Evolutionary conservation across 192 early-diverging fungal genomes (phyloP).

Genomic region (Phlyctochytrium planicorne): DNA sequence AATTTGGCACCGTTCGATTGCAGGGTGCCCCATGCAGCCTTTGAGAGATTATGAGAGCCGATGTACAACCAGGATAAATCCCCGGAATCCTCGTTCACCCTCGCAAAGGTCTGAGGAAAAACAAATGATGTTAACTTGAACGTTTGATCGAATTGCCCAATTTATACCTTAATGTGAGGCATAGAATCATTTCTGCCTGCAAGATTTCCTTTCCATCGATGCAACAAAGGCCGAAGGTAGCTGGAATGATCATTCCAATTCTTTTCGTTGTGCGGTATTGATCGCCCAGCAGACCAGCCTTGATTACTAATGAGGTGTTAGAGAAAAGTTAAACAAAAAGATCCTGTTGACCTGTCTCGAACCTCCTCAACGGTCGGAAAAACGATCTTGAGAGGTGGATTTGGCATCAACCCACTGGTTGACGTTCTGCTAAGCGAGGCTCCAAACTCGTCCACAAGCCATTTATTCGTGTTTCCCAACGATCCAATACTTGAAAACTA

Average conservation of each 20-base stretch:
- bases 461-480: conserved; percentile 51
- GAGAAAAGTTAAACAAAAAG: not conserved
- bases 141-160: no score
- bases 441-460: conserved; percentile 58
- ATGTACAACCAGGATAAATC: conserved; percentile 41
- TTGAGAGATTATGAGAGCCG: conserved; percentile 55
- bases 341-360: conserved; percentile 32
- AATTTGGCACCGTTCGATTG: conserved; percentile 52
- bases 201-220: conserved; percentile 48
- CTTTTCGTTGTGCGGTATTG: conserved; percentile 42
- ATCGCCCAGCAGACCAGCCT: conserved; percentile 51
- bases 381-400: conserved; percentile 41
- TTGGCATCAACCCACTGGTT: conserved; percentile 5
- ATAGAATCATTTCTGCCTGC: conserved; percentile 56
- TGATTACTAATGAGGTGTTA: conserved; percentile 23
- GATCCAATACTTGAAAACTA: conserved; percentile 66
- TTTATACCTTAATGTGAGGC: conserved; percentile 67
- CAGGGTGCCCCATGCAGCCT: conserved; percentile 68
- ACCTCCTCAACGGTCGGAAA: conserved; percentile 67
- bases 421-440: conserved; percentile 32
- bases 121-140: conserved; percentile 8
- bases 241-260: conserved; percentile 53
- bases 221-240: conserved; percentile 52
- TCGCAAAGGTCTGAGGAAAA: conserved; percentile 19
- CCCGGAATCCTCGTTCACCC: conserved; percentile 24